Base-by-base conservation (phyloP, 2,329 filamentous ascomycete species). In the Colletotrichum nymphaeae region DNA sequence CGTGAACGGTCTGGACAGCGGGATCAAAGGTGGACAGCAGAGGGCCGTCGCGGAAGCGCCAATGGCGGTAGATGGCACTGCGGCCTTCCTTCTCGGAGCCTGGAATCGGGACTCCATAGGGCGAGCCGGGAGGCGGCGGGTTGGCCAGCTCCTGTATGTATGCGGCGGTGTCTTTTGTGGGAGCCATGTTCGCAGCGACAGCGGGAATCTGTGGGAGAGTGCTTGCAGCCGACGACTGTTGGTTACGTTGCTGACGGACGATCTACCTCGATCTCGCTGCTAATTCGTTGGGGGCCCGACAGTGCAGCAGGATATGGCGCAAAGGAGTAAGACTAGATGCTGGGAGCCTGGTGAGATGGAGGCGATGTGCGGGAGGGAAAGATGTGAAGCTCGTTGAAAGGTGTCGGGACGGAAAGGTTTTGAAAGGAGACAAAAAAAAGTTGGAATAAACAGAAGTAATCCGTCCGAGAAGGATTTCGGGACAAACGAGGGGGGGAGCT, bases 61-160 rank as follows among this genome's bases (percentile, higher is more conserved):
- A 97, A 83, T 98, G 93, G 74, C 97, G 91, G 84, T 98, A 98
- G 75, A 97, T 84, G 59, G 91, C 85, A 63, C 89, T 93, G 77
- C 95, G 92, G 73, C 92, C 93, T 62, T 94, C 91, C 74, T 88
- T 86, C 83, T 94, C 90, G 59, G 93, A 92, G 75, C 93, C 93
- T 1, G 95, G 93, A 24, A 99, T 78, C 14, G 94, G 86, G 16
- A 98, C 86, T 58, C 93, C 93, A 81, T 97, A 97, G 1, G 95
- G 94, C 62, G 90, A 86, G 76, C 95, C 95, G 9, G 92, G 89
- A 4, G 94, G 92, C 60, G 95, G 93, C 6, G 90, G 88, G 66
- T 83, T 80, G 58, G 87, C 83, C 60, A 93, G 83, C 80, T 92
- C 89, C 75, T 84, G 81, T 77, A 88, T 84, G 75, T 83, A 82